Percentiles rank a stretch among this genome's conserved stretches.
These are phyloP conservation scores for Psilocybe mexicana DNA, from an alignment of 1,284 basidiomycete genomes.

Conservation along the genomic window DNA sequence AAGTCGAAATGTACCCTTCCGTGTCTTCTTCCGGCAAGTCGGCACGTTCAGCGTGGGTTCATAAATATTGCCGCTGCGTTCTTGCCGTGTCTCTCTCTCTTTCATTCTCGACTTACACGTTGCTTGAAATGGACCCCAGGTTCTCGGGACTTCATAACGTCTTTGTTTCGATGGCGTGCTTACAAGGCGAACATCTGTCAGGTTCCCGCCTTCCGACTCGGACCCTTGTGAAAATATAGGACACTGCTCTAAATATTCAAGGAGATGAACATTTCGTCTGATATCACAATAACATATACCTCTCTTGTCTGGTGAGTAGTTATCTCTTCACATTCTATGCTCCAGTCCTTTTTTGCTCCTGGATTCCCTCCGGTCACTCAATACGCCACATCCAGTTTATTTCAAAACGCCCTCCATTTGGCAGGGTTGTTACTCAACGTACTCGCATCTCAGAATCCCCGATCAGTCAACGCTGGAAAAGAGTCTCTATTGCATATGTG, in stretches of 20 bases:
- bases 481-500: constrained; percentile 18
- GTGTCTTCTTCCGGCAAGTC: neutral
- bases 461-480: constrained; percentile 6
- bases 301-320: constrained; percentile 9
- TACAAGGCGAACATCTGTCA: constrained; percentile 1
- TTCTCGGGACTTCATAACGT: neutral
- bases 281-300: neutral
- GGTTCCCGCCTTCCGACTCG: neutral
- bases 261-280: constrained; percentile 3
- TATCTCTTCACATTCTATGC: neutral
- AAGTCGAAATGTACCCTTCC: too few relatives aligned
- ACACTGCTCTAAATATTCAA: constrained; percentile 1
- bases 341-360: neutral
- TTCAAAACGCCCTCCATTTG: neutral
- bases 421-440: too few relatives aligned
- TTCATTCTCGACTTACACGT: constrained; percentile 2
- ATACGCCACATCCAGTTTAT: neutral
- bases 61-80: neutral
- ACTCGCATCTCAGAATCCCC: too few relatives aligned
- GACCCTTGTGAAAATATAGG: neutral
- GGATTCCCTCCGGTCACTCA: neutral
- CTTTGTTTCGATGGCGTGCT: constrained; percentile 3
- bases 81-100: neutral
- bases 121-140: constrained; percentile 9
- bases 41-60: neutral